Base-by-base conservation (phyloP, 2,329 filamentous ascomycete species). In the Penicillium rolfsii region DNA sequence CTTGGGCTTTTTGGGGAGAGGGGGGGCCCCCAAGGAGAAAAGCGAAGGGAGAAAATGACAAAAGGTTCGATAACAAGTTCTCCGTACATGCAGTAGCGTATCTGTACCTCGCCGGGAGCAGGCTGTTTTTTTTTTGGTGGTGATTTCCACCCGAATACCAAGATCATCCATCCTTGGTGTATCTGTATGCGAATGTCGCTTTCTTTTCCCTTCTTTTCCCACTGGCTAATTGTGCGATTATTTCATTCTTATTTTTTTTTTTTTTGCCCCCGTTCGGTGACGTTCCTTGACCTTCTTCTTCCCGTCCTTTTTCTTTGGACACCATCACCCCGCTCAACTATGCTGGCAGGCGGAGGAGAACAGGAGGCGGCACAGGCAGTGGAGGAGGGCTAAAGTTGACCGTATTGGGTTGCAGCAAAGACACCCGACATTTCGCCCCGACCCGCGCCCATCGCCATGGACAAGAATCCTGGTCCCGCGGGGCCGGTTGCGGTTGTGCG, bases 401-500 rank as follows among this genome's bases (percentile, higher is more conserved):
- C 19, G 36, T 30, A 43, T 49, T 28, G 52, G 26, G 36, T 54
- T 43, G 38, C 36, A 30, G 43, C 22, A 38, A 38, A 52, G 30
- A 43, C 52, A 54, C 43, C 24, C 52, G 52, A 43, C 52, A 52
- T 61, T 64, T 67, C 66, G 66, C 59, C 66, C 67, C 67, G 67
- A 66, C 60, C 67, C 67, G 67, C 60, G 58, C 66, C 67, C 66
- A 69, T 68, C 62, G 59, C 67, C 67, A 65, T 69, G 67, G 67
- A 59, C 62, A 54, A 62, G 52, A 56, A 68, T 63, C 61, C 61
- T 71, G 61, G 68, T 68, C 64, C 64, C 62, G 65, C 67, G 67
- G 66, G 68, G 64, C 67, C 67, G 67, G 67, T 69, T 67, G 67
- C 70, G 66, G 69, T 67, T 70, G 69, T 70, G 68, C 67, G 66